Evolutionary conservation across 495 filamentous ascomycete species (phyloP), one percentile per base, ranked within the genome.

Genomic region (Cudoniella acicularis): DNA sequence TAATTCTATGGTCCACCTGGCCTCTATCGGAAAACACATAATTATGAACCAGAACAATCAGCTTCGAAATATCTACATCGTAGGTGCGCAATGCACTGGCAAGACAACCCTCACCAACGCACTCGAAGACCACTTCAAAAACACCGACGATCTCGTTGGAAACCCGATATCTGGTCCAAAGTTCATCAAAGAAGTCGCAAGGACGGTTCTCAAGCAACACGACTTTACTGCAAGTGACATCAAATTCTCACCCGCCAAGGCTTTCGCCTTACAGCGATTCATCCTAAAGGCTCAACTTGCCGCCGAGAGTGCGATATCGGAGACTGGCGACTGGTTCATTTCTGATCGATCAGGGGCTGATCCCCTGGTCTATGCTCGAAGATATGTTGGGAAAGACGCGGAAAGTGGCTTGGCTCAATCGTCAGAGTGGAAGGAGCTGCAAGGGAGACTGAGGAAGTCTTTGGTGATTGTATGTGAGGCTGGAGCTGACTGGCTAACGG

Each of bases 271-370:
- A 0, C 78, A 82, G 61, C 41, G 63, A 23, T 65, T 73, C 22
- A 82, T 82, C 30, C 61, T 83, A 8, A 56, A 73, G 52, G 76
- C 72, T 3, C 78, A 82, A 65, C 56, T 57, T 47, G 40, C 62
- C 30, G 70, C 69, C n/a, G 79, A 82, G 65, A 22, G 17, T 11
- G 63, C 57, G 2, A 57, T 54, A 1, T 49, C 63, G 2, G 13
- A 24, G 11, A 26, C 43, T 10, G 41, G 46, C 8, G 46, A 30
- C 21, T 79, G 78, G 76, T 75, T 76, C 62, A 71, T 82, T 53
- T 78, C 79, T 0, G 80, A 81, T 61, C 70, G 80, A 6, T 82
- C 79, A 3, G 78, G 70, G 1, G 50, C 78, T 4, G 80, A 82
- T 54, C 75, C 79, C 11, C 60, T 82, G 16, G 70, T 74, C 16